phyloP scores from a whole-genome alignment of 2,329 filamentous ascomycete genomes.

The Xylariaceae sp. region DNA sequence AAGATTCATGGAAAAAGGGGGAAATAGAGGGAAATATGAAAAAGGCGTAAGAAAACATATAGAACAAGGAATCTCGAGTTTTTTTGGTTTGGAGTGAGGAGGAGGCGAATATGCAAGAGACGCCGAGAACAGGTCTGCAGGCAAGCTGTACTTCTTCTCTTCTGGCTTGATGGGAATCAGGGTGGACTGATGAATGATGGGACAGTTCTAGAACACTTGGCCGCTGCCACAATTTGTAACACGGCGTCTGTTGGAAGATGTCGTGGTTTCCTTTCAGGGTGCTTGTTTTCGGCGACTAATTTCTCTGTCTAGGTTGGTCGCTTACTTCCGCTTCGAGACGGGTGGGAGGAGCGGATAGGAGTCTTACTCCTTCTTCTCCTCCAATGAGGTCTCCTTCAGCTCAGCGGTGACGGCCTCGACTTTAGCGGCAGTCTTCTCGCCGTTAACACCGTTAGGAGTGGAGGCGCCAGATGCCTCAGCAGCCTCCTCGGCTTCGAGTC shows the following conservation, averaged over 20 bases:
- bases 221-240: background rate
- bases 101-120: slow-evolving; percentile 14
- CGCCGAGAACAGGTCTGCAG: slow-evolving; percentile 5
- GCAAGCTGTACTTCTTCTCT: slow-evolving; percentile 6
- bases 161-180: slow-evolving; percentile 2
- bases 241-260: background rate
- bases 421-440: slow-evolving; percentile 43
- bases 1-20: slow-evolving; percentile 3
- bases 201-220: background rate
- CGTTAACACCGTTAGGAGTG: slow-evolving; percentile 42
- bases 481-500: slow-evolving; percentile 66
- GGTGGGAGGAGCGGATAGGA: slow-evolving; percentile 14
- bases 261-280: background rate
- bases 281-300: background rate
- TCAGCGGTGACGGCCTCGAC: slow-evolving; percentile 50
- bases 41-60: slow-evolving; percentile 2
- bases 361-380: slow-evolving; percentile 48
- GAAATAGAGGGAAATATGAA: slow-evolving; percentile 2
- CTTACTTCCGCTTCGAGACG: slow-evolving; percentile 1
- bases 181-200: slow-evolving; percentile 2
- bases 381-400: slow-evolving; percentile 48
- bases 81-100: background rate
- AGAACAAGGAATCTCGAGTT: slow-evolving; percentile 4
- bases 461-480: slow-evolving; percentile 43
- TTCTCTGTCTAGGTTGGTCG: slow-evolving; percentile 2